Evolutionary conservation across 371 early-diverging fungal species (phyloP), one percentile per base, ranked within the genome.

Genomic region (Zancudomyces culisetae): DNA sequence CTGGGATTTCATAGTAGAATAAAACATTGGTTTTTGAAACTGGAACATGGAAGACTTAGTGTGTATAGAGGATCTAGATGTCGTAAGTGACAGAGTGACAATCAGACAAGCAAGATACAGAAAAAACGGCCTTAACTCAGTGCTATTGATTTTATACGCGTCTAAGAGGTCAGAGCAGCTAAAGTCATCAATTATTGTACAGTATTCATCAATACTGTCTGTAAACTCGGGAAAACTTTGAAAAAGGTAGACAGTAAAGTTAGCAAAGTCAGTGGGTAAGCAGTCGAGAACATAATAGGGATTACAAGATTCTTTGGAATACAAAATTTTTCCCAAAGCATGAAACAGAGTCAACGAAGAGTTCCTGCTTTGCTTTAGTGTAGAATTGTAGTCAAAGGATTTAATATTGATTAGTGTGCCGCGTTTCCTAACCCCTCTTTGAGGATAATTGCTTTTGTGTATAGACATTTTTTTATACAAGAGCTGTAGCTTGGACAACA

Each of bases 301-400:
- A 6, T 54, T 45, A 8, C 55, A 24, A 45, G 30, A 54, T 30
- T 48, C 21, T 22, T 24, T 6, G 22, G 35, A 35, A 35, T 69
- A 60, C 24, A 69, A 43, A 0, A 69, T 55, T 26, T 64, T 64
- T 27, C 69, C 69, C 19, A 68, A 43, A 10, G 69, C 64, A 26
- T 69, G 69, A 27, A 69, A 69, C 45, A 68, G 49, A 42, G 61
- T 68, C n/a, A n/a, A n/a, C n/a, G n/a, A n/a, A n/a, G n/a, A n/a
- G n/a, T n/a, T n/a, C n/a, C n/a, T n/a, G n/a, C n/a, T n/a, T n/a
- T n/a, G n/a, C n/a, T n/a, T n/a, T n/a, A n/a, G n/a, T n/a, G n/a
- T n/a, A n/a, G n/a, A n/a, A n/a, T n/a, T n/a, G n/a, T n/a, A n/a
- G n/a, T n/a, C n/a, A n/a, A n/a, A n/a, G n/a, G n/a, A n/a, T n/a